These are phyloP conservation scores for Colletotrichum viniferum DNA, from an alignment of 2,329 filamentous ascomycete species.

Conservation along the genomic window DNA sequence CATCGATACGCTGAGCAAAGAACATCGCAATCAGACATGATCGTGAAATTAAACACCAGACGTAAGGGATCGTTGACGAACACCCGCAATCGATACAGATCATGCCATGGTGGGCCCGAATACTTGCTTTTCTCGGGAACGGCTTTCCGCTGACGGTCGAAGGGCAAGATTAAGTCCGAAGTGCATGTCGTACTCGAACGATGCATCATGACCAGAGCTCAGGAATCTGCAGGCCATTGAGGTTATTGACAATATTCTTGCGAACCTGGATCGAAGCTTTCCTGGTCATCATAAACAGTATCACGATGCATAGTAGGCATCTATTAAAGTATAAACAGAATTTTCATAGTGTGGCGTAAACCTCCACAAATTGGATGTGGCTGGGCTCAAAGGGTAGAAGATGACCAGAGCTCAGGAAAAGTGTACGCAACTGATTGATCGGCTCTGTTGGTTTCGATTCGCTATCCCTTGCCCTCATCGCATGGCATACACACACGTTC, in stretches of 20 bases:
- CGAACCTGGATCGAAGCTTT: too few species aligned
- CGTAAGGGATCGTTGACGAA: neutral
- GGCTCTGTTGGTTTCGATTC: neutral
- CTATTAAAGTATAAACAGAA: too few species aligned
- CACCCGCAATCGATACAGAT: neutral
- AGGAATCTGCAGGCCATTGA: too few species aligned
- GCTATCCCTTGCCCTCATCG: neutral
- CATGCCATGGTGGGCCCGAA: neutral
- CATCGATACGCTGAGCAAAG: neutral
- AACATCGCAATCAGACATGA: neutral
- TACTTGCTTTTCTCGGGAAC: neutral
- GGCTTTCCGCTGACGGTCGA: neutral
- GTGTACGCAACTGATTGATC: neutral
- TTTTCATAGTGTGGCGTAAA: too few species aligned
- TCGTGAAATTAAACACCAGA: neutral
- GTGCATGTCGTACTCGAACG: neutral
- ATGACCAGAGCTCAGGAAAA: neutral
- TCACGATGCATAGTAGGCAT: too few species aligned
- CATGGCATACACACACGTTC: neutral
- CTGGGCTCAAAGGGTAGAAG: too few species aligned
- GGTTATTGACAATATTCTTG: too few species aligned
- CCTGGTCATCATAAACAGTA: too few species aligned
- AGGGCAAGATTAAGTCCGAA: neutral
- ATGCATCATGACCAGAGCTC: neutral
- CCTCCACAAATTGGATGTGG: too few species aligned